Conservation (phyloP, 2,329 filamentous ascomycete genomes). For the Verticillium longisporum region DNA sequence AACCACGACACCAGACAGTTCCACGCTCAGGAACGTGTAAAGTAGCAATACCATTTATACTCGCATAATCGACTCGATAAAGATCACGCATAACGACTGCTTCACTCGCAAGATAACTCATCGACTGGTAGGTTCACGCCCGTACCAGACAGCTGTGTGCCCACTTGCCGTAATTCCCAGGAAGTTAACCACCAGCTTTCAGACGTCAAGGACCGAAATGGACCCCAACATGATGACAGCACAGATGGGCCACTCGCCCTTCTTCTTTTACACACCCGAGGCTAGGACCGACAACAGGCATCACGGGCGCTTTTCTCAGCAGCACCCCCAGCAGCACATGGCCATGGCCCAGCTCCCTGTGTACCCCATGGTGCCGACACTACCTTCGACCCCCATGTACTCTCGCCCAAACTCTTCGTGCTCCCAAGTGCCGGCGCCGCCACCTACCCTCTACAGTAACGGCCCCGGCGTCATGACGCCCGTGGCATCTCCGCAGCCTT, state of each 20-base stretch:
- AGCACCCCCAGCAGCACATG: conserved; percentile 41
- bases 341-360: conserved; percentile 37
- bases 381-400: conserved; percentile 58
- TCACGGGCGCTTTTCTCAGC: conserved; percentile 66
- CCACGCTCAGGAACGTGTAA: neutral
- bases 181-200: neutral
- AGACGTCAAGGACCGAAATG: conserved; percentile 40
- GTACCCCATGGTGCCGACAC: conserved; percentile 48
- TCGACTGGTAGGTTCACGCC: neutral
- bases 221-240: conserved; percentile 50
- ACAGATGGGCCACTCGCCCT: conserved; percentile 40
- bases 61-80: conserved; percentile 12
- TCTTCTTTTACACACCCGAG: conserved; percentile 84
- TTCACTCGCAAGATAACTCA: conserved; percentile 7
- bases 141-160: neutral
- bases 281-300: conserved; percentile 64
- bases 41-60: conserved; percentile 15
- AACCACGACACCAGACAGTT: neutral
- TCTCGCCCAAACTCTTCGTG: conserved; percentile 59
- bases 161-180: too few relatives aligned
- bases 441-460: conserved; percentile 46
- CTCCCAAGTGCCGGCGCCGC: conserved; percentile 48
- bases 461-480: conserved; percentile 63
- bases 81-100: conserved; percentile 8
- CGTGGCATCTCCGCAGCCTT: conserved; percentile 66